Conservation (phyloP, 257 asterid genomes). For the Ligustrum vulgare region DNA sequence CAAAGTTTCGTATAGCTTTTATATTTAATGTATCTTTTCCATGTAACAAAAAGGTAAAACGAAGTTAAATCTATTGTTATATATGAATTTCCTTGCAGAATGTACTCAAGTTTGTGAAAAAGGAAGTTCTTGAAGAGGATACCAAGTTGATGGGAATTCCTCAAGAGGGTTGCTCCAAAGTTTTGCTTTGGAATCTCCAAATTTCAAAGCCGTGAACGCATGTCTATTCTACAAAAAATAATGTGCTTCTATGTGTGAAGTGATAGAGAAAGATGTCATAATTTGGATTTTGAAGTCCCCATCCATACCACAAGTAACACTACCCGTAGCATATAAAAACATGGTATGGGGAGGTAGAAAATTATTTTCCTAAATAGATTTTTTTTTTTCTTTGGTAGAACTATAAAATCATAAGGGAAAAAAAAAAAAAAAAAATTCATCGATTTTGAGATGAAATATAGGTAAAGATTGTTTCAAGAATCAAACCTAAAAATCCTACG, state of each 20-base stretch:
- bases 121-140: constrained; percentile 89
- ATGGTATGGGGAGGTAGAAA: not conserved
- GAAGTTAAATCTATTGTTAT: not conserved
- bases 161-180: constrained; percentile 61
- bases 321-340: not conserved
- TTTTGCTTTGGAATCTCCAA: constrained; percentile 68
- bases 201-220: constrained; percentile 16
- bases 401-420: too few relatives aligned
- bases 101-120: constrained; percentile 66
- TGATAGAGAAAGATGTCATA: not conserved
- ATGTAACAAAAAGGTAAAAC: not conserved
- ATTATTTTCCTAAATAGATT: not conserved
- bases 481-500: not conserved
- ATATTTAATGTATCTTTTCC: too few relatives aligned
- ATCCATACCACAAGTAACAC: not conserved
- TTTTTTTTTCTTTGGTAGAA: not conserved
- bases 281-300: not conserved
- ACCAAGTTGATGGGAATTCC: constrained; percentile 80
- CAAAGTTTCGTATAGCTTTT: too few relatives aligned
- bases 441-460: too few relatives aligned
- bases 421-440: too few relatives aligned
- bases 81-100: constrained; percentile 43
- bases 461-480: not conserved
- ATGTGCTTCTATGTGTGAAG: not conserved
- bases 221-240: not conserved